A percentile compares a stretch with the other conserved stretches of the same genome.
Evolutionary conservation across 176 grass and related monocot species (phyloP).

Genomic region (Carex pumila): DNA sequence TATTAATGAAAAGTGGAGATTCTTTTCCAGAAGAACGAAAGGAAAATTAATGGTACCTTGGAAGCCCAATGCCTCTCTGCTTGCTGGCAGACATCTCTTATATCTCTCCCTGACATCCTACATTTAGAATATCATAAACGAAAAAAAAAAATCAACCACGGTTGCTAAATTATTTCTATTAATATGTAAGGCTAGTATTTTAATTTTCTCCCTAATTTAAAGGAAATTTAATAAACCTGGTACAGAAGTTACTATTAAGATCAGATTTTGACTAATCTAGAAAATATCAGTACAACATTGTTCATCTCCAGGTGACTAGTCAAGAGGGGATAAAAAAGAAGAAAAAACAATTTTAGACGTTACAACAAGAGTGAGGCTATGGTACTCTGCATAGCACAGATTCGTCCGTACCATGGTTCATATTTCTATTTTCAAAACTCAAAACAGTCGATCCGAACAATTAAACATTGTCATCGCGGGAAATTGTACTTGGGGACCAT

Average conservation of each 20-base stretch:
- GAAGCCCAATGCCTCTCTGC: slow-evolving; percentile 95
- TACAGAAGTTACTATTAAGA: not conserved
- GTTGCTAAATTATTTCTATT: not conserved
- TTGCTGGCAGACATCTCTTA: slow-evolving; percentile 88
- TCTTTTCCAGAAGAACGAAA: not conserved
- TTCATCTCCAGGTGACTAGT: not conserved
- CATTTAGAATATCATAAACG: slow-evolving; percentile 21
- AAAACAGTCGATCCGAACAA: too few relatives aligned
- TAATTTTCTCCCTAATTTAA: too few relatives aligned
- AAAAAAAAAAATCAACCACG: not conserved
- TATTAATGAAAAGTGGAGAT: not conserved
- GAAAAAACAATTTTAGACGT: too few relatives aligned
- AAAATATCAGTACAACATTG: not conserved
- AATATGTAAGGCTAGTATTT: too few relatives aligned
- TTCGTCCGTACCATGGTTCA: too few relatives aligned
- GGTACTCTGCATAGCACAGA: too few relatives aligned
- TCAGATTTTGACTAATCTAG: not conserved
- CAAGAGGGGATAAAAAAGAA: too few relatives aligned
- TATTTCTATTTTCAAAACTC: too few relatives aligned
- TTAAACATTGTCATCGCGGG: too few relatives aligned
- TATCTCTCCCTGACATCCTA: slow-evolving; percentile 97
- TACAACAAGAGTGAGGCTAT: too few relatives aligned
- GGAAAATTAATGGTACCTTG: slow-evolving; percentile 43
- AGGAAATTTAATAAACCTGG: too few relatives aligned
- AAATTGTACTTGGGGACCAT: too few relatives aligned